phyloP scores from a whole-genome alignment of 106 monocot genomes.

The Platanthera guangdongensis region DNA sequence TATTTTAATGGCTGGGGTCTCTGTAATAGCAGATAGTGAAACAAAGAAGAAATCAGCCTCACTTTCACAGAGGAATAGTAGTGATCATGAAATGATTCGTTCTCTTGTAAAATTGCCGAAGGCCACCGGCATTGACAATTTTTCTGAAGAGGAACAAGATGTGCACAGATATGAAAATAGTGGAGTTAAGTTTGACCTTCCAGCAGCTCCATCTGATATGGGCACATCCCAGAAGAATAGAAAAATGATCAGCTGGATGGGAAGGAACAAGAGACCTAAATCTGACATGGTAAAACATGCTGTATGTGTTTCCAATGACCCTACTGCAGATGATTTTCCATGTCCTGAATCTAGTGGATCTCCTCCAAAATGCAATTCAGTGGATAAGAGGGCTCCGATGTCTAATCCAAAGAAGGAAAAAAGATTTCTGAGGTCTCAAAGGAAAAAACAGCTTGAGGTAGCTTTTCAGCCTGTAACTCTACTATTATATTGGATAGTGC shows the following conservation, averaged over 20 bases:
- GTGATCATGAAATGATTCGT: constrained; percentile 20
- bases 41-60: constrained; percentile 18
- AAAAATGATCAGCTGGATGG: constrained; percentile 18
- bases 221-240: constrained; percentile 40
- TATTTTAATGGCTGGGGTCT: constrained; percentile 15
- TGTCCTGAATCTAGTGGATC: constrained; percentile 22
- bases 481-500: not conserved
- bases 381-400: constrained; percentile 15
- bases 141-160: constrained; percentile 22
- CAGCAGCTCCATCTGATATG: constrained; percentile 14
- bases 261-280: constrained; percentile 27
- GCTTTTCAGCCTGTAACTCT: constrained; percentile 1
- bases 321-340: constrained; percentile 26
- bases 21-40: constrained; percentile 6
- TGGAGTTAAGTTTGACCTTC: constrained; percentile 18
- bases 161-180: constrained; percentile 13
- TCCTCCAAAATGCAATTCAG: constrained; percentile 21
- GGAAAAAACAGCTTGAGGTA: constrained; percentile 43
- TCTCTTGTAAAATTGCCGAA: constrained; percentile 23
- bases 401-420: constrained; percentile 24
- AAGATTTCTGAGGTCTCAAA: constrained; percentile 22
- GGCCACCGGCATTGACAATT: constrained; percentile 13
- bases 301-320: constrained; percentile 15
- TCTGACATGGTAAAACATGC: constrained; percentile 32
- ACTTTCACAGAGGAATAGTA: constrained; percentile 16